Conservation (phyloP, 805 yeast species). For the Candida cerambycidarum region DNA sequence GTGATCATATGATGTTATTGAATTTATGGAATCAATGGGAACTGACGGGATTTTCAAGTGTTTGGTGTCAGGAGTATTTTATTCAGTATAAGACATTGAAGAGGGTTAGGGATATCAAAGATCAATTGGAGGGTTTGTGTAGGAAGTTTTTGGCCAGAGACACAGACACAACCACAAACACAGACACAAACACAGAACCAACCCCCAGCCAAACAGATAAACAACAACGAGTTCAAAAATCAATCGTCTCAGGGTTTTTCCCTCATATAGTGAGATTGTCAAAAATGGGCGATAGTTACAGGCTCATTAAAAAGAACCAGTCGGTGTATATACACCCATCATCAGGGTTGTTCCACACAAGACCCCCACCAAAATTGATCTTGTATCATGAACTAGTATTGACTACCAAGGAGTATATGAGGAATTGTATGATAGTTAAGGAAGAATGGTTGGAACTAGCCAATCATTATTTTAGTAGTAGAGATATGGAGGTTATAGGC, state of each 20-base stretch:
- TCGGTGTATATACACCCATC: conserved; percentile 87
- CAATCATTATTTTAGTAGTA: conserved; percentile 50
- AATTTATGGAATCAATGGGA: conserved; percentile 79
- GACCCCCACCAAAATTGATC: conserved; percentile 73
- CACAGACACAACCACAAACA: conserved; percentile 17
- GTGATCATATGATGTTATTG: conserved; percentile 79
- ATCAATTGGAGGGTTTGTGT: conserved; percentile 66
- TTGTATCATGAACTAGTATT: conserved; percentile 81
- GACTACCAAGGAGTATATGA: conserved; percentile 87
- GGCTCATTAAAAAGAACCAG: conserved; percentile 63
- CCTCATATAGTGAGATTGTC: conserved; percentile 62
- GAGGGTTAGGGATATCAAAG: conserved; percentile 67
- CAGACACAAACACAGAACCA: conserved; percentile 18
- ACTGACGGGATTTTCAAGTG: conserved; percentile 60
- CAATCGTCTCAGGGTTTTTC: conserved; percentile 68
- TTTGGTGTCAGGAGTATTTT: conserved; percentile 86
- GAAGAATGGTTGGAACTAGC: conserved; percentile 81
- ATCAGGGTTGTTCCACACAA: conserved; percentile 59
- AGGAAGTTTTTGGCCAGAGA: conserved; percentile 24
- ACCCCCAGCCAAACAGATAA: conserved; percentile 2
- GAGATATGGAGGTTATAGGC: conserved; percentile 21
- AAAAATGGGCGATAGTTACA: conserved; percentile 66
- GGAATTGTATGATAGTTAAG: conserved; percentile 70
- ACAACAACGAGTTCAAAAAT: conserved; percentile 39
- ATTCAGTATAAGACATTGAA: conserved; percentile 72